These are phyloP conservation scores for Hordeum vulgare DNA, from an alignment of 176 grass and related monocot genomes.

Conservation along the genomic window DNA sequence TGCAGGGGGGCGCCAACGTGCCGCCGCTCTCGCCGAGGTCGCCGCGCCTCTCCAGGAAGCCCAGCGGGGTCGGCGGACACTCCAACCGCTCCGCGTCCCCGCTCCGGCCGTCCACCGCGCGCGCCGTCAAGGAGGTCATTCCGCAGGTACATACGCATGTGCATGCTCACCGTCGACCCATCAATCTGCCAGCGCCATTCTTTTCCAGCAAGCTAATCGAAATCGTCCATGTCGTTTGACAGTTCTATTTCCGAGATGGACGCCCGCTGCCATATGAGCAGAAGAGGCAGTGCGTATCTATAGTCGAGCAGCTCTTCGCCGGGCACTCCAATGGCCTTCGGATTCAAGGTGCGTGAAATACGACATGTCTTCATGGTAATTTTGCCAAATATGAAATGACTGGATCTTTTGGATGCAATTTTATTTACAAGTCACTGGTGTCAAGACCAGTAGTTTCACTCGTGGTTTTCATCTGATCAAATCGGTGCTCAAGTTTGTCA, in stretches of 20 bases:
- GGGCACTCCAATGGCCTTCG: slow-evolving; percentile 60
- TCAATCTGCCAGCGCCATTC: background rate
- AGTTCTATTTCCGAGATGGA: slow-evolving; percentile 91
- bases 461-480: background rate
- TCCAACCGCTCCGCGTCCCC: slow-evolving; percentile 50
- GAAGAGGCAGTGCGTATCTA: slow-evolving; percentile 55
- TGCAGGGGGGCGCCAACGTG: slow-evolving; percentile 56
- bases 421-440: background rate
- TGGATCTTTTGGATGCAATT: background rate
- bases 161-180: background rate
- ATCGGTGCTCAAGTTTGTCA: background rate
- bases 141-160: slow-evolving; percentile 55
- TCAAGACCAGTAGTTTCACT: background rate
- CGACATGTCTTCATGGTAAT: background rate
- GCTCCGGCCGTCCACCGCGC: slow-evolving; percentile 46
- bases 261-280: slow-evolving; percentile 46
- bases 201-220: background rate
- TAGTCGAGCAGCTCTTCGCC: slow-evolving; percentile 62
- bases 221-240: background rate
- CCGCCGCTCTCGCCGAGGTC: slow-evolving; percentile 94
- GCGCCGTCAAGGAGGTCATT: slow-evolving; percentile 60
- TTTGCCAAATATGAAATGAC: background rate
- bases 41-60: slow-evolving; percentile 52
- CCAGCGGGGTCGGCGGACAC: slow-evolving; percentile 31
- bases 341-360: slow-evolving; percentile 43